phyloP scores from a whole-genome alignment of 1,284 basidiomycete species.

The Cutaneotrichosporon sp. region DNA sequence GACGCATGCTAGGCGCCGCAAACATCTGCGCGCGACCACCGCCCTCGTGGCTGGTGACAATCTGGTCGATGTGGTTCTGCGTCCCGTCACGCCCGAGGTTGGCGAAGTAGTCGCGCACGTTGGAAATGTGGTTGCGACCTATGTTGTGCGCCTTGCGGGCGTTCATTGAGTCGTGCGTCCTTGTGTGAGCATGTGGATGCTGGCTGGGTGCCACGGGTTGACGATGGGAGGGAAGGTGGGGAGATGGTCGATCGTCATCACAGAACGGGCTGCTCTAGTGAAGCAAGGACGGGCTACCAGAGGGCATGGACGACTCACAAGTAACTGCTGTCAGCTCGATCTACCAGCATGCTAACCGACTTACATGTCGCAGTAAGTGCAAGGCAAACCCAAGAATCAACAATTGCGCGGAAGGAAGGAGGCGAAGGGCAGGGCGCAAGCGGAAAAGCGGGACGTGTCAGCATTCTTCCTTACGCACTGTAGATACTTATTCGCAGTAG shows the following conservation, averaged over 20 bases:
- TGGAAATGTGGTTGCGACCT: slow-evolving; percentile 91
- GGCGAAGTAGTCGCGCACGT: slow-evolving; percentile 96
- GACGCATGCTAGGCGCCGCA: slow-evolving; percentile 67
- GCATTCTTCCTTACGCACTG: slow-evolving; percentile 3
- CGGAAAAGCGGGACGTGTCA: slow-evolving; percentile 12
- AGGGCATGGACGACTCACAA: slow-evolving; percentile 29
- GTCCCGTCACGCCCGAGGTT: slow-evolving; percentile 94
- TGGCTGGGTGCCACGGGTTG: background rate
- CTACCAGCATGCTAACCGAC: background rate
- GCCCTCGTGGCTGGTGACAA: slow-evolving; percentile 84
- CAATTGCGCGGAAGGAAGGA: background rate
- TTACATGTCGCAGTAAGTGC: slow-evolving; percentile 44
- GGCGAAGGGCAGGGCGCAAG: background rate
- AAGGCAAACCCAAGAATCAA: slow-evolving; percentile 8
- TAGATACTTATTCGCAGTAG: slow-evolving; percentile 67
- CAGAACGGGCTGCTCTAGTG: background rate
- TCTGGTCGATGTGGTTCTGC: slow-evolving; percentile 93
- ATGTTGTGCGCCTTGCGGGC: slow-evolving; percentile 98
- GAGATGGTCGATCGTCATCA: background rate
- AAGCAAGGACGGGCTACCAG: background rate
- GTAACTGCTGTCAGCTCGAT: slow-evolving; percentile 57
- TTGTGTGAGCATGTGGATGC: slow-evolving; percentile 3
- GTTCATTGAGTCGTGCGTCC: slow-evolving; percentile 46
- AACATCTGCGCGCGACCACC: slow-evolving; percentile 54
- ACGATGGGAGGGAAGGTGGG: background rate